A percentile compares a stretch with the other conserved stretches of the same genome.
phyloP scores from a whole-genome alignment of 352 stramenopile genomes.

The Blastocystis sp. region DNA sequence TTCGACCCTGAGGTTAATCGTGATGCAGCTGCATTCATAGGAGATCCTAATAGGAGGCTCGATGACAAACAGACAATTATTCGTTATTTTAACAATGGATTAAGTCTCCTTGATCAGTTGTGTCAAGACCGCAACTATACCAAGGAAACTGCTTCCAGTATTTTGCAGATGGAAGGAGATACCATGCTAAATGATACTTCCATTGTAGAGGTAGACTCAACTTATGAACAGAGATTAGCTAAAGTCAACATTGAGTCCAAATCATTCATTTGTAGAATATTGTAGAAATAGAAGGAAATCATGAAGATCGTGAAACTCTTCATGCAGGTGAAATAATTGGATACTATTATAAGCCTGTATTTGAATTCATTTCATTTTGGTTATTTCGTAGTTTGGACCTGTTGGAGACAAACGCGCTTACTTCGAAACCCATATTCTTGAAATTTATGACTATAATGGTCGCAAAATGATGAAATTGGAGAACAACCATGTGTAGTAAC shows the following conservation, averaged over 20 bases:
- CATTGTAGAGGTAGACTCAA: background rate
- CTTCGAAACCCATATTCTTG: background rate
- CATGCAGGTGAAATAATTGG: conserved; percentile 41
- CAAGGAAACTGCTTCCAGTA: background rate
- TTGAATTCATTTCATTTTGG: background rate
- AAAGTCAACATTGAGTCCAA: background rate
- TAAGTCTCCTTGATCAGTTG: background rate
- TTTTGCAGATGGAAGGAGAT: background rate
- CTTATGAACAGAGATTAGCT: background rate
- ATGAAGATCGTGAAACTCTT: background rate
- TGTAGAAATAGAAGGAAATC: background rate
- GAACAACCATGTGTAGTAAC: background rate
- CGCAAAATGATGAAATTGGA: background rate
- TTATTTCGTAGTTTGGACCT: conserved; percentile 10
- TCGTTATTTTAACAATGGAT: background rate
- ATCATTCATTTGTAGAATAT: conserved; percentile 14
- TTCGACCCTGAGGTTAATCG: background rate
- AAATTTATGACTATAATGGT: background rate
- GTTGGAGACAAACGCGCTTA: background rate
- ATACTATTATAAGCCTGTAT: conserved; percentile 55
- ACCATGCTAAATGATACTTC: background rate
- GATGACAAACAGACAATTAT: background rate
- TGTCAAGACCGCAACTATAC: background rate
- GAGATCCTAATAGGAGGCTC: background rate
- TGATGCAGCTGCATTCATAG: background rate